Conservation (phyloP, 2,329 filamentous ascomycete species). For the Geosmithia putterillii region DNA sequence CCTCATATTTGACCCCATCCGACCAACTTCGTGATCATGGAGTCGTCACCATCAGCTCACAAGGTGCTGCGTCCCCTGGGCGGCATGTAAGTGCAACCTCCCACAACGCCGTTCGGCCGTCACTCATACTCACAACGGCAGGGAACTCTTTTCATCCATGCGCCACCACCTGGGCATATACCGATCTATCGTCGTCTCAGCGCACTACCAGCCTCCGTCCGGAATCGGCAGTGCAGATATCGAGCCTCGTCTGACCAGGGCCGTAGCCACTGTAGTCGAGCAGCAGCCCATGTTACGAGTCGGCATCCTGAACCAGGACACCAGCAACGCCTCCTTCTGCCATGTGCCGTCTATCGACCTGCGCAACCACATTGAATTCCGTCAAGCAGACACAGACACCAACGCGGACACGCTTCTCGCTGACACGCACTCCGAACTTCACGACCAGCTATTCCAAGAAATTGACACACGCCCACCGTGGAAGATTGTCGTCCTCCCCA, state of each 20-base stretch:
- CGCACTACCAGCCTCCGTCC: slow-evolving; percentile 22
- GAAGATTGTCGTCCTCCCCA: slow-evolving; percentile 27
- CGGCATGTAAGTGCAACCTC: slow-evolving; percentile 9
- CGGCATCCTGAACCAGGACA: slow-evolving; percentile 32
- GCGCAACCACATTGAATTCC: slow-evolving; percentile 25
- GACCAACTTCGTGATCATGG: too few relatives aligned
- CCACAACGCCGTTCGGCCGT: slow-evolving; percentile 6
- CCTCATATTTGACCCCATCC: too few relatives aligned
- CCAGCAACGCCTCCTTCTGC: slow-evolving; percentile 31
- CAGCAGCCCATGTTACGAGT: slow-evolving; percentile 34
- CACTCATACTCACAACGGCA: slow-evolving; percentile 9
- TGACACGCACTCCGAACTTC: slow-evolving; percentile 21
- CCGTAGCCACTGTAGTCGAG: slow-evolving; percentile 25
- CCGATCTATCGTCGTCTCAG: slow-evolving; percentile 30
- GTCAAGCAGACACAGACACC: slow-evolving; percentile 8
- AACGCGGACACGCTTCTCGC: slow-evolving; percentile 18
- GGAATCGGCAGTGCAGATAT: neutral
- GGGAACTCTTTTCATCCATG: slow-evolving; percentile 31
- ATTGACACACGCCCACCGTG: slow-evolving; percentile 29
- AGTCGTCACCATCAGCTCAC: too few relatives aligned
- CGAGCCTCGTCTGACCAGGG: slow-evolving; percentile 16
- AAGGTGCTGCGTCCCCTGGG: slow-evolving; percentile 11
- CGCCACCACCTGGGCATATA: slow-evolving; percentile 34
- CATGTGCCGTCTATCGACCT: slow-evolving; percentile 29
- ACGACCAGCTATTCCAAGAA: slow-evolving; percentile 27